These are phyloP conservation scores for Pythium aphanidermatum DNA, from an alignment of 352 stramenopile genomes.

Conservation along the genomic window DNA sequence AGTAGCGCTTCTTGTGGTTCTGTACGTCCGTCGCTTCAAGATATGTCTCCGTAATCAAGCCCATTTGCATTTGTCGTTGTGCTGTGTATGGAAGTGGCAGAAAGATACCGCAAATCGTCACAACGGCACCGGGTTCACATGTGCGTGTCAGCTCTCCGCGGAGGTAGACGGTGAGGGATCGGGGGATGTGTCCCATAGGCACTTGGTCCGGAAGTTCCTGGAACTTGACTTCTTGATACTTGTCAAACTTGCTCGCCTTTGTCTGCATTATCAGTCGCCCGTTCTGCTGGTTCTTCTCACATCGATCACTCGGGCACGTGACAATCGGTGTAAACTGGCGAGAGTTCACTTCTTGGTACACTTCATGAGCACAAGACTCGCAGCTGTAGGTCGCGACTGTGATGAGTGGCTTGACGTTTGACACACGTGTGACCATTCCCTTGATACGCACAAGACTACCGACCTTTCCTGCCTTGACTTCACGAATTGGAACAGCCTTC, in stretches of 20 bases:
- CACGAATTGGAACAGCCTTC: slow-evolving; percentile 88
- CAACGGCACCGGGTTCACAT: slow-evolving; percentile 93
- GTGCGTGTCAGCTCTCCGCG: slow-evolving; percentile 91
- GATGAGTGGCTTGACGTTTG: slow-evolving; percentile 97
- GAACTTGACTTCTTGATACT: slow-evolving; percentile 99
- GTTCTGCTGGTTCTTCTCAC: slow-evolving; percentile 70
- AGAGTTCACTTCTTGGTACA: slow-evolving; percentile 95
- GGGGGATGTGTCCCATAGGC: slow-evolving; percentile 97
- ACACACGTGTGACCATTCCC: slow-evolving; percentile 98
- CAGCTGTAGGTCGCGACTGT: slow-evolving; percentile 98
- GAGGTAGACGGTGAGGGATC: slow-evolving; percentile 89
- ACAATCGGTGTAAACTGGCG: slow-evolving; percentile 93
- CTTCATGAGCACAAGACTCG: slow-evolving; percentile 93
- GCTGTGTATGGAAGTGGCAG: slow-evolving; percentile 90
- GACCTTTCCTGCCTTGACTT: slow-evolving; percentile 94
- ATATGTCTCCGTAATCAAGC: slow-evolving; percentile 97
- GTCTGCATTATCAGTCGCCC: slow-evolving; percentile 93
- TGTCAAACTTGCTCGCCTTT: slow-evolving; percentile 97
- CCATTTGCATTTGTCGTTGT: slow-evolving; percentile 95
- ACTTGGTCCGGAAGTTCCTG: slow-evolving; percentile 93
- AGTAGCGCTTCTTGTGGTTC: slow-evolving; percentile 97
- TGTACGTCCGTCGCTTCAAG: slow-evolving; percentile 94
- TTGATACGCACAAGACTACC: slow-evolving; percentile 95
- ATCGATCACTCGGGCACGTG: slow-evolving; percentile 88
- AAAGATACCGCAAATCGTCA: slow-evolving; percentile 97